Conservation (phyloP, 331 rosid genomes). For the Pyrus hybrid region DNA sequence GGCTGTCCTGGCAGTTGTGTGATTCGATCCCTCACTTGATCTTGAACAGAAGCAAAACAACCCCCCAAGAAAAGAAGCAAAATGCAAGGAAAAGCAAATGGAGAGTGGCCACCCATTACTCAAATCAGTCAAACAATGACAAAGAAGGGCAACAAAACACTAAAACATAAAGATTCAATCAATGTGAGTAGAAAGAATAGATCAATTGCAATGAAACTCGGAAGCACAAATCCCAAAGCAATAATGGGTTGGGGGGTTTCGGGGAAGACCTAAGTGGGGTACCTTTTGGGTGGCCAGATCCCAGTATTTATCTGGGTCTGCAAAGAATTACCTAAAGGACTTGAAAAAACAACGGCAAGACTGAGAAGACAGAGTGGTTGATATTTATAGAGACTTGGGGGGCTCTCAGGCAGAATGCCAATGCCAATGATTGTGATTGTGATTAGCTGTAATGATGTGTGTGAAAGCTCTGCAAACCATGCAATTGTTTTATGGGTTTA, state of each 20-base stretch:
- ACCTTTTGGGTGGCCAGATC: slow-evolving; percentile 13
- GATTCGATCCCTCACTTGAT: slow-evolving; percentile 67
- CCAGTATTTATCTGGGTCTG: slow-evolving; percentile 20
- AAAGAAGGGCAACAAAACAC: not conserved
- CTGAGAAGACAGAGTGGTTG: not conserved
- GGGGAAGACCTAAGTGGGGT: no score
- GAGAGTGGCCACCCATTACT: slow-evolving; percentile 34
- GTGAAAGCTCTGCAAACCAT: slow-evolving; percentile 10
- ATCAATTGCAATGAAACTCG: slow-evolving; percentile 13
- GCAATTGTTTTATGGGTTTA: slow-evolving; percentile 6
- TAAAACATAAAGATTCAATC: not conserved
- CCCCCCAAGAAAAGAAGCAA: slow-evolving; percentile 34
- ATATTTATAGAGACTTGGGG: slow-evolving; percentile 6
- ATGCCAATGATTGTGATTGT: slow-evolving; percentile 5
- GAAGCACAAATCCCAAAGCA: slow-evolving; percentile 32
- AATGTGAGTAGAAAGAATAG: not conserved
- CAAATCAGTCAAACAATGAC: not conserved
- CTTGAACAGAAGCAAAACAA: slow-evolving; percentile 42
- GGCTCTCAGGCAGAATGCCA: slow-evolving; percentile 21
- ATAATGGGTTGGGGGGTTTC: not conserved
- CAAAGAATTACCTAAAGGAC: not conserved
- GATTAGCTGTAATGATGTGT: slow-evolving; percentile 20
- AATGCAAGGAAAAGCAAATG: slow-evolving; percentile 28
- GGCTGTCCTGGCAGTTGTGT: slow-evolving; percentile 80
- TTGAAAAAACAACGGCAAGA: not conserved